phyloP scores from a whole-genome alignment of 164 flowering plant species.

The Macadamia tetraphylla region DNA sequence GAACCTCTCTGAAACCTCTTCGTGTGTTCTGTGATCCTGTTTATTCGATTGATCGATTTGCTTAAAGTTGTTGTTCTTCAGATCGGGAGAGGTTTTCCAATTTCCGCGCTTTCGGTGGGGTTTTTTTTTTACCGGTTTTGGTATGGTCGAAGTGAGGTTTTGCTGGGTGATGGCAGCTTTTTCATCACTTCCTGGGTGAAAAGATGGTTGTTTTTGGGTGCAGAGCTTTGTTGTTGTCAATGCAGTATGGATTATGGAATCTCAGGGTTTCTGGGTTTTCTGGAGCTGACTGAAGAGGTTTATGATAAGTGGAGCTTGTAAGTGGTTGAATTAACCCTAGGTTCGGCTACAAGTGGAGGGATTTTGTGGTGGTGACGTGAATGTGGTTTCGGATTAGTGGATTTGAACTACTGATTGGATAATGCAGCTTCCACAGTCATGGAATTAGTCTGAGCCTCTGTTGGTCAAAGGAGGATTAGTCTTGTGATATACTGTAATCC shows the following conservation, averaged over 20 bases:
- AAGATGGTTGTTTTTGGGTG: conserved; percentile 12
- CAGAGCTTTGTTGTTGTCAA: conserved; percentile 22
- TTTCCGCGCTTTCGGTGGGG: not conserved
- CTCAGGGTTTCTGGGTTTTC: conserved; percentile 25
- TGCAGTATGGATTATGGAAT: conserved; percentile 37
- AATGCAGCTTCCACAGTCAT: not conserved
- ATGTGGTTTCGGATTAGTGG: not conserved
- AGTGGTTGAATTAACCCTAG: conserved; percentile 9
- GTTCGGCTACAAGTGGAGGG: conserved; percentile 7
- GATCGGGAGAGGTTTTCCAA: not conserved
- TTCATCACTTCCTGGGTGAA: conserved; percentile 3
- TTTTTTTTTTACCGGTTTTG: conserved; percentile 8
- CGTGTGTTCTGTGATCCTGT: not conserved
- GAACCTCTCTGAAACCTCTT: not conserved
- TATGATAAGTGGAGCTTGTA: not conserved
- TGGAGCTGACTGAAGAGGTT: conserved; percentile 5
- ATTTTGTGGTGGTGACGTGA: not conserved
- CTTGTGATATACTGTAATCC: not conserved
- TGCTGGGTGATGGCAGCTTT: conserved; percentile 27
- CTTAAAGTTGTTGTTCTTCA: not conserved
- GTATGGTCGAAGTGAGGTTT: conserved; percentile 12
- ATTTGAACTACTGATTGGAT: not conserved
- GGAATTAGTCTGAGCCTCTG: not conserved
- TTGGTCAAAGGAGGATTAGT: not conserved
- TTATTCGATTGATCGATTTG: not conserved